Conservation (phyloP, 192 early-diverging fungal species). For the Backusella psychrophila region DNA sequence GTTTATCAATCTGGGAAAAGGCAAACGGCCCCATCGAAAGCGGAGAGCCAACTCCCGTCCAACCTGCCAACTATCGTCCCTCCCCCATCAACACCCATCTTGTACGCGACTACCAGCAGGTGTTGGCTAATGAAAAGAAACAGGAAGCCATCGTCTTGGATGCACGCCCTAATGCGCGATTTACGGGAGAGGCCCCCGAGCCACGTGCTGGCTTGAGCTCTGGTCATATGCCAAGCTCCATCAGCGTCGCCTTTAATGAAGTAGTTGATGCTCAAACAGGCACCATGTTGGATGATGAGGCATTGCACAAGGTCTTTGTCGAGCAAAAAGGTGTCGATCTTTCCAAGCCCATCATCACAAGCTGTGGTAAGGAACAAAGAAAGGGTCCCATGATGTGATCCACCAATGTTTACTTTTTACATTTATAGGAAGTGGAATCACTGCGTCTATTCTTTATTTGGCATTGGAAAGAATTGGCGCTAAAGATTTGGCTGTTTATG, state of each 20-base stretch:
- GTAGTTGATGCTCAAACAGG: slow-evolving; percentile 55
- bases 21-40: slow-evolving; percentile 49
- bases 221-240: slow-evolving; percentile 81
- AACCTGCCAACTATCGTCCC: slow-evolving; percentile 39
- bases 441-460: slow-evolving; percentile 79
- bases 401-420: not conserved
- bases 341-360: slow-evolving; percentile 66
- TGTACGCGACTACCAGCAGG: slow-evolving; percentile 56
- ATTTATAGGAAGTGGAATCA: slow-evolving; percentile 67
- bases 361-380: slow-evolving; percentile 60
- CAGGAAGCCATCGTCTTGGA: slow-evolving; percentile 55
- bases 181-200: slow-evolving; percentile 74
- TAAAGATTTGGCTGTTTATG: slow-evolving; percentile 70
- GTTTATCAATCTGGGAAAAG: slow-evolving; percentile 75
- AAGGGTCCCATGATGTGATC: not conserved
- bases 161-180: slow-evolving; percentile 63
- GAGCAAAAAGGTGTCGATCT: slow-evolving; percentile 64
- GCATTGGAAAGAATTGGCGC: slow-evolving; percentile 72
- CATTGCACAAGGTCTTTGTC: slow-evolving; percentile 56
- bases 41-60: slow-evolving; percentile 27
- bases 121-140: slow-evolving; percentile 54
- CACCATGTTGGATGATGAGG: slow-evolving; percentile 52
- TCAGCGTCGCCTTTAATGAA: slow-evolving; percentile 70
- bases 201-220: slow-evolving; percentile 72
- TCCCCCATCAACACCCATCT: slow-evolving; percentile 32